Base-by-base conservation (phyloP, 2,329 filamentous ascomycete genomes). In the Zymoseptoria passerinii region DNA sequence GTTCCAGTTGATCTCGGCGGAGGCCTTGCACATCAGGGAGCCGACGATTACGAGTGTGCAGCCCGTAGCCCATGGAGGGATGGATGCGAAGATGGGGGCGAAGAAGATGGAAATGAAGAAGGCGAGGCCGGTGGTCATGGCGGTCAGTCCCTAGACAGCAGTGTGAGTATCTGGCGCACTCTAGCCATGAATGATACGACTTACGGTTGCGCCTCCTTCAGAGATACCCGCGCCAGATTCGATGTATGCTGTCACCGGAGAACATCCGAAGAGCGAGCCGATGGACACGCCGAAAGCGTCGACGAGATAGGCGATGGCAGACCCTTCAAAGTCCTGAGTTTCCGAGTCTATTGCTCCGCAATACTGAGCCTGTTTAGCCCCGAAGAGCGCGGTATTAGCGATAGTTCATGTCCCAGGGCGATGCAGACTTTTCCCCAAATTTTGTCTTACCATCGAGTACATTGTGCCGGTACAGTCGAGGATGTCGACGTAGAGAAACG, bases 71-170 rank as follows among this genome's bases (percentile, higher is more conserved):
- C 89, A 95, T 0, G 90, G 86, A 4, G 90, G 90, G 58, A 95
- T 94, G 0, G 88, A 92, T 8, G 90, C 90, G 69, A 95, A 95
- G 58, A 95, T 92, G 0, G 90, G 90, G 0, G 90, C 90, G 71
- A 95, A 95, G 79, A 95, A 95, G 61, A 95, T 82, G 58, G 88
- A 84, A 70, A 95, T 83, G 76, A 95, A 87, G 78, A 95, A 95
- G 75, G 87, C 91, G 53, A 95, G 58, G 4, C 90, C 90, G 0
- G 89, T 86, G 16, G 83, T 78, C 72, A 92, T 88, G 52, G 89
- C 85, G 0, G 90, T 94, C n/a, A 95, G 75, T 16, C 90, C 90
- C 35, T 44, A 13, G 16, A 44, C 2, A 95, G 69, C n/a, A n/a
- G n/a, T n/a, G n/a, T n/a, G n/a, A n/a, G n/a, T n/a, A n/a, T n/a